Base-by-base conservation (phyloP, 805 yeast species). In the Scheffersomyces amazonensis region DNA sequence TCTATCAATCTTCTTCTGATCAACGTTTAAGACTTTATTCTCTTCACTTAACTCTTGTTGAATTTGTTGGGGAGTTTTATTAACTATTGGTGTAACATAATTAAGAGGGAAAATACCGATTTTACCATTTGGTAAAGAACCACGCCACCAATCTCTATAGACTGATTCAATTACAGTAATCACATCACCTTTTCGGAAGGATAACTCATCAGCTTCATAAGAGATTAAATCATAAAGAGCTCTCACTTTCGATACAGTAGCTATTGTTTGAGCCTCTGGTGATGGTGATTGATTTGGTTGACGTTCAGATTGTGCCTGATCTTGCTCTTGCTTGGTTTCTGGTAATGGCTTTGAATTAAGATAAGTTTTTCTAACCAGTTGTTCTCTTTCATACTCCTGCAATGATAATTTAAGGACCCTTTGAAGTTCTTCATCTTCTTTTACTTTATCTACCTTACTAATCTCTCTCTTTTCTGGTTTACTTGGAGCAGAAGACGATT, bases 71-170 rank as follows among this genome's bases (percentile, higher is more conserved):
- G 76, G 71, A 0, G 87, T 70, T 24, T 83, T 81, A 32, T 80
- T 83, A 1, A 81, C 76, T 4, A 89, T 65, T 2, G 89, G 89
- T 0, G 87, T 76, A 1, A 93, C 98, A 54, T 93, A 91, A 57
- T 91, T 91, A 41, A 87, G 74, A 0, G 99, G 99, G 61, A 91
- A 89, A 11, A 93, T 83, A 15, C 99, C 99, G 35, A 80, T 71
- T 38, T 73, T 75, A 1, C 96, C 96, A 38, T 76, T 73, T 3
- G 73, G 58, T 36, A 91, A 63, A 5, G 91, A 78, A 12, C 99
- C 99, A 48, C 87, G 75, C 83, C 96, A 87, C 99, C 99, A 91
- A 54, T 91, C 98, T 44, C 87, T 74, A 58, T 89, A 90, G 5
- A 86, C 95, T 12, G 83, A 74, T 50, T 90, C 98, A 24, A 90